A percentile compares a stretch with the other conserved stretches of the same genome.
These are phyloP conservation scores for Salix arbutifolia DNA, from an alignment of 345 rosid species.

Conservation along the genomic window DNA sequence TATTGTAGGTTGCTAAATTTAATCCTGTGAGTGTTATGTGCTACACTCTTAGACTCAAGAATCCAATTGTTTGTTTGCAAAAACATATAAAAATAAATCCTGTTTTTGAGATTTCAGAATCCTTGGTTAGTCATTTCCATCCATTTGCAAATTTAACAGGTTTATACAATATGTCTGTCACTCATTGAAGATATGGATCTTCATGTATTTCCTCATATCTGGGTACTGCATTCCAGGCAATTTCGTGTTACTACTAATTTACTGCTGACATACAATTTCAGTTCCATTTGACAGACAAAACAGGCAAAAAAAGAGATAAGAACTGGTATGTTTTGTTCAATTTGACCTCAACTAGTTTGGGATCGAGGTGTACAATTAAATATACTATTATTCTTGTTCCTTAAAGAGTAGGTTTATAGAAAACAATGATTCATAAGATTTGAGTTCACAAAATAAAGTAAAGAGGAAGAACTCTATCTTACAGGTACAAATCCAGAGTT, in stretches of 20 bases:
- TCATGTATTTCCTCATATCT: neutral
- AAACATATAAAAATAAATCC: neutral
- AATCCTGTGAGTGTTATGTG: too few relatives aligned
- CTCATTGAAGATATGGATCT: neutral
- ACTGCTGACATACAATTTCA: neutral
- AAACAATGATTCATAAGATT: neutral
- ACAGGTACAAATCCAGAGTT: slow-evolving; percentile 87
- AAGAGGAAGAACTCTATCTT: slow-evolving; percentile 27
- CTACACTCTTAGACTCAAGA: too few relatives aligned
- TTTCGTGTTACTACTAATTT: neutral
- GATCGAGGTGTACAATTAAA: neutral
- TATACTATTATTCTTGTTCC: neutral
- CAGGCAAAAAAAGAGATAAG: neutral
- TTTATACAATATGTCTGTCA: neutral
- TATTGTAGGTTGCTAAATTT: too few relatives aligned
- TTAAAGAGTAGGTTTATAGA: neutral
- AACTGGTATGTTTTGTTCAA: neutral
- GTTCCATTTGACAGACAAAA: neutral
- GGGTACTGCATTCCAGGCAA: neutral
- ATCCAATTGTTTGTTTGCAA: too few relatives aligned
- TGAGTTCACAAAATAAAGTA: neutral
- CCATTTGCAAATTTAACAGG: neutral
- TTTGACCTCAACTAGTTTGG: neutral
- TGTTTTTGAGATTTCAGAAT: neutral
- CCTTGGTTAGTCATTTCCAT: neutral